Base-by-base conservation (phyloP, 257 asterid species). In the Nicotiana noctiflora region DNA sequence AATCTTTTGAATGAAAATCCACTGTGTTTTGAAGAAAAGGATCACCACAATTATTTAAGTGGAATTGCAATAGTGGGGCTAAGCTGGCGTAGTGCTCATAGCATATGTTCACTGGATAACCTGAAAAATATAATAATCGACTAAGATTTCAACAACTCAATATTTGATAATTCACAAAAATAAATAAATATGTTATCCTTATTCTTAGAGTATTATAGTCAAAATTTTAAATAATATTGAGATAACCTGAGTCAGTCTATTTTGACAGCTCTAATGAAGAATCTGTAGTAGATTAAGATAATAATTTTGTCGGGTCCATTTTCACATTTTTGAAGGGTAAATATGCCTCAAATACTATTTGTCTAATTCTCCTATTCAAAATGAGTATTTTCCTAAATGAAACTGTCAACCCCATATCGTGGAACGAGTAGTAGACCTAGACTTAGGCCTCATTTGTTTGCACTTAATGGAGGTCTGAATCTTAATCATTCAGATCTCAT, bases 1-100 rank as follows among this genome's bases (percentile, higher is more conserved):
- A 84, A 51, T 81, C 80, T 51, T 80, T 84, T 61, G 87, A 84
- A 82, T 77, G 84, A 1, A 81, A 61, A 76, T 76, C 83, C 13
- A 25, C 77, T 1, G 76, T 81, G 51, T 59, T 72, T 18, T 82
- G 80, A 8, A 52, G 79, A 78, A 84, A 84, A 1, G 87, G 87
- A 60, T 84, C 87, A 17, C 87, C 87, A 68, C 75, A 68, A 76
- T 84, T 84, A 80, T 84, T 84, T 40, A 84, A 76, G 29, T 82
- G 82, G 18, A 77, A 84, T 17, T 70, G 60, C 46, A 81, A 60
- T 8, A 84, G 75, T 60, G 82, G 84, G 15, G 80, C 80, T 25
- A 84, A 81, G 61, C 7, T 56, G 2, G 75, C 84, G 52, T 67
- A 49, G 23, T 83, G 75, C 21, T 76, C 84, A 55, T 57, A 66